Evolutionary conservation across 371 early-diverging fungal genomes (phyloP).

Genomic region (Rhizomucor pusillus): DNA sequence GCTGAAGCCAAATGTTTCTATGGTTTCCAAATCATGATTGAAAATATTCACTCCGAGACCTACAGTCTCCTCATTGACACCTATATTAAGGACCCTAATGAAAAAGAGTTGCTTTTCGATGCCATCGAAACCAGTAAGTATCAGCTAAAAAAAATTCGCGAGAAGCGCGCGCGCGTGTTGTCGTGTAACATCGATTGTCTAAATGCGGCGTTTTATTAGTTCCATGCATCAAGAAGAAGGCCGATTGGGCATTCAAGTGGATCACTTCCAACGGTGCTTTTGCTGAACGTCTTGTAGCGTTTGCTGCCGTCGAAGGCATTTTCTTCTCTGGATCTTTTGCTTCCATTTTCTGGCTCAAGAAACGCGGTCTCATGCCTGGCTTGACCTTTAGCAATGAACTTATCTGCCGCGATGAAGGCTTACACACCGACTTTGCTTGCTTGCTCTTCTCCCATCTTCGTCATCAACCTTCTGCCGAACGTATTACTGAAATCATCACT

Average conservation of each 20-base stretch:
- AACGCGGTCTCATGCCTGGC: slow-evolving; percentile 99
- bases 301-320: slow-evolving; percentile 99
- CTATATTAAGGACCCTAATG: slow-evolving; percentile 90
- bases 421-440: slow-evolving; percentile 99
- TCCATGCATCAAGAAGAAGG: slow-evolving; percentile 97
- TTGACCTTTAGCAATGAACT: slow-evolving; percentile 99
- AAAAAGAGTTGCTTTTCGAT: slow-evolving; percentile 93
- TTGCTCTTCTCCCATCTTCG: slow-evolving; percentile 88
- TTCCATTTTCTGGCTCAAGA: slow-evolving; percentile 99
- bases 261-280: slow-evolving; percentile 91
- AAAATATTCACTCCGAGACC: slow-evolving; percentile 99
- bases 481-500: slow-evolving; percentile 79
- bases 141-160: slow-evolving; percentile 1
- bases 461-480: slow-evolving; percentile 74
- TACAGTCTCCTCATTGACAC: slow-evolving; percentile 99
- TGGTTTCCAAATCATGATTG: slow-evolving; percentile 99
- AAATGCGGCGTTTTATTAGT: slow-evolving; percentile 46
- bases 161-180: slow-evolving; percentile 8
- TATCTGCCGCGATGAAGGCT: slow-evolving; percentile 99
- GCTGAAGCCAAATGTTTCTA: slow-evolving; percentile 99
- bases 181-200: not conserved
- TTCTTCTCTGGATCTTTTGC: slow-evolving; percentile 99
- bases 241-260: slow-evolving; percentile 99
- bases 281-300: slow-evolving; percentile 96
- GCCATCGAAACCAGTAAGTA: slow-evolving; percentile 91